Evolutionary conservation across 139 green algal species (phyloP).

Genomic region (Desmodesmus armatus): DNA sequence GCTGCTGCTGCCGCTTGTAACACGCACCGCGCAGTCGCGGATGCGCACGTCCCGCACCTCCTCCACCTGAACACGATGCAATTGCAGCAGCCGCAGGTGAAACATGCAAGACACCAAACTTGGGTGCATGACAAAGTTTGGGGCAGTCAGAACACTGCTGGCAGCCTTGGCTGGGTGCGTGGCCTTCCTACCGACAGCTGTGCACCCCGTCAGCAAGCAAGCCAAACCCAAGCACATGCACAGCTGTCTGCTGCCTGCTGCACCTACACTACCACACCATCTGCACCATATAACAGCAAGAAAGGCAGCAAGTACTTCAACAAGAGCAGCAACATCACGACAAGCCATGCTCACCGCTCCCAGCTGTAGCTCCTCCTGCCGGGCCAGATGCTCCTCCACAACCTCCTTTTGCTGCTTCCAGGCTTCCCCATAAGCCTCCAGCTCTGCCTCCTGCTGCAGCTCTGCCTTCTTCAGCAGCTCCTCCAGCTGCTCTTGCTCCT

Average conservation of each 20-base stretch:
- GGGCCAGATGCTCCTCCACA: not conserved
- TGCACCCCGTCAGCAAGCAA: too few species aligned
- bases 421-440: too few species aligned
- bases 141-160: too few species aligned
- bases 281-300: not conserved
- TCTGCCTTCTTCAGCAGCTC: not conserved
- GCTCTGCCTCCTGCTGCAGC: not conserved
- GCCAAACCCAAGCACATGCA: not conserved
- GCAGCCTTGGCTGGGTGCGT: too few species aligned
- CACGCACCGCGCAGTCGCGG: conserved; percentile 37
- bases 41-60: conserved; percentile 49
- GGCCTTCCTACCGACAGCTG: too few species aligned
- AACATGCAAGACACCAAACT: too few species aligned
- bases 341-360: conserved; percentile 1
- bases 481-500: too few species aligned
- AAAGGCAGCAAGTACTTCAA: not conserved
- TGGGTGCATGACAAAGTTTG: too few species aligned
- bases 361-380: too few species aligned
- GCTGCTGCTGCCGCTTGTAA: conserved; percentile 43
- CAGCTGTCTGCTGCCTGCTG: too few species aligned
- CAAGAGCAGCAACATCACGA: too few species aligned
- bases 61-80: conserved; percentile 46
- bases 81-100: too few species aligned
- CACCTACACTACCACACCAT: not conserved
- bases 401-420: not conserved